These are phyloP conservation scores for Euphrasia arctica DNA, from an alignment of 305 asterid genomes.

Conservation along the genomic window DNA sequence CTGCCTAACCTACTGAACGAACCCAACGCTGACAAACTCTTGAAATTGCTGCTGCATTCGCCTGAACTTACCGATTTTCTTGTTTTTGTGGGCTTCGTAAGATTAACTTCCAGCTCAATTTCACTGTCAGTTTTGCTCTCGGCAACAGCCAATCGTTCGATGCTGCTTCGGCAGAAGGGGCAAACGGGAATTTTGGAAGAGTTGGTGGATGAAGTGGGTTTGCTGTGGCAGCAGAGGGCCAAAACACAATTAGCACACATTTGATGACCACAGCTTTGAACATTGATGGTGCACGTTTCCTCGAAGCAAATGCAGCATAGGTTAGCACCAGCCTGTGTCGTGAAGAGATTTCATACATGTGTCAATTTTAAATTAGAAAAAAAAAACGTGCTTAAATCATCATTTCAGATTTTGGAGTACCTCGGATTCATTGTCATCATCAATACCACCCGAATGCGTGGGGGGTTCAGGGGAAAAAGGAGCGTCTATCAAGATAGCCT, in stretches of 20 bases:
- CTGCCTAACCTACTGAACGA: slow-evolving; percentile 57
- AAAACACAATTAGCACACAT: slow-evolving; percentile 82
- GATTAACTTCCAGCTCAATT: slow-evolving; percentile 36
- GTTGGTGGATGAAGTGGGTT: slow-evolving; percentile 40
- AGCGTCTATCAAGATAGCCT: slow-evolving; percentile 48
- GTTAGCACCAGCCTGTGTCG: slow-evolving; percentile 45
- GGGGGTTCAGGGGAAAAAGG: slow-evolving; percentile 33
- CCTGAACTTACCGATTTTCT: slow-evolving; percentile 41
- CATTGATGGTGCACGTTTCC: slow-evolving; percentile 66
- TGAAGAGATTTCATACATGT: neutral
- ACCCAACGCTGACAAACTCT: slow-evolving; percentile 50
- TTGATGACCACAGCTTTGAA: slow-evolving; percentile 71
- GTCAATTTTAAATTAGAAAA: neutral
- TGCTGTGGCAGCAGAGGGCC: slow-evolving; percentile 72
- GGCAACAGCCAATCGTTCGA: slow-evolving; percentile 47
- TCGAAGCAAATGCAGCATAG: slow-evolving; percentile 88
- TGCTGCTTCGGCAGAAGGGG: slow-evolving; percentile 82
- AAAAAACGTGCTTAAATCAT: neutral
- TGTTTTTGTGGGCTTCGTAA: slow-evolving; percentile 41
- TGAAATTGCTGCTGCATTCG: slow-evolving; percentile 67
- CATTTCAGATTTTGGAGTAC: slow-evolving; percentile 37
- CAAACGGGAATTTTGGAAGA: slow-evolving; percentile 50
- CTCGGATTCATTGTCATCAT: slow-evolving; percentile 61
- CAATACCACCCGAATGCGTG: slow-evolving; percentile 32
- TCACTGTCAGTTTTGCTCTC: slow-evolving; percentile 39